These are phyloP conservation scores for Emericellopsis atlantica DNA, from an alignment of 2,329 filamentous ascomycete species.

Conservation along the genomic window DNA sequence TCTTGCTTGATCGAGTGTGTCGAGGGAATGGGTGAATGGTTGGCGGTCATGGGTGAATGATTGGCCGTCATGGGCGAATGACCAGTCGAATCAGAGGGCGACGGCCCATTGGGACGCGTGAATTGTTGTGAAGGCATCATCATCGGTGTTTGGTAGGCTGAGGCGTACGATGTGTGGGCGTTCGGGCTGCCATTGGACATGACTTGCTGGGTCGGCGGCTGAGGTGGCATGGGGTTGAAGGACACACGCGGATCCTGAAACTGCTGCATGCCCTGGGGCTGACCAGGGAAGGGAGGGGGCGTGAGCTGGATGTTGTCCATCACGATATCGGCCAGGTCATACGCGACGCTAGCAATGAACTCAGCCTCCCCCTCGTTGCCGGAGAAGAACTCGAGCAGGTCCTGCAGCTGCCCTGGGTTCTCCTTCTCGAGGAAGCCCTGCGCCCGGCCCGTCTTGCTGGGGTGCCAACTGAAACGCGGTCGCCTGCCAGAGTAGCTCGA, in stretches of 20 bases:
- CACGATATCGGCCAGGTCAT: slow-evolving; percentile 39
- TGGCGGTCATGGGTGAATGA: slow-evolving; percentile 17
- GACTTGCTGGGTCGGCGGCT: slow-evolving; percentile 11
- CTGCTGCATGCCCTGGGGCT: slow-evolving; percentile 11
- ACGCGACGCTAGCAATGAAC: slow-evolving; percentile 44
- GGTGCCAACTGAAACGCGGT: slow-evolving; percentile 50
- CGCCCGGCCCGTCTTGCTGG: slow-evolving; percentile 40
- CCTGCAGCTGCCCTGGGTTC: slow-evolving; percentile 48
- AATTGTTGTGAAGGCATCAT: slow-evolving; percentile 19
- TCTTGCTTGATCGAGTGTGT: slow-evolving; percentile 24
- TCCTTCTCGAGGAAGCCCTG: slow-evolving; percentile 50
- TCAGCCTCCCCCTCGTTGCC: slow-evolving; percentile 42
- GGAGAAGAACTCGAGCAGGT: slow-evolving; percentile 53
- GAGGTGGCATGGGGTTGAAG: slow-evolving; percentile 18
- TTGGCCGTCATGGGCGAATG: slow-evolving; percentile 17
- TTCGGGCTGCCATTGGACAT: slow-evolving; percentile 4
- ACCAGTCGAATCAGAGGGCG: slow-evolving; percentile 15
- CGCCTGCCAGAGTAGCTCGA: slow-evolving; percentile 40
- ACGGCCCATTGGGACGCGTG: slow-evolving; percentile 12
- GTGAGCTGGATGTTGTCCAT: slow-evolving; percentile 18
- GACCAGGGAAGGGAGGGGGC: slow-evolving; percentile 17
- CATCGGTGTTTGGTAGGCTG: slow-evolving; percentile 17
- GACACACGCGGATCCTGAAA: slow-evolving; percentile 15
- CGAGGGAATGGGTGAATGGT: slow-evolving; percentile 5
- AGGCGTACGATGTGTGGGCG: slow-evolving; percentile 12